These are phyloP conservation scores for Pontederia paniculata DNA, from an alignment of 176 grass and related monocot genomes.

Conservation along the genomic window DNA sequence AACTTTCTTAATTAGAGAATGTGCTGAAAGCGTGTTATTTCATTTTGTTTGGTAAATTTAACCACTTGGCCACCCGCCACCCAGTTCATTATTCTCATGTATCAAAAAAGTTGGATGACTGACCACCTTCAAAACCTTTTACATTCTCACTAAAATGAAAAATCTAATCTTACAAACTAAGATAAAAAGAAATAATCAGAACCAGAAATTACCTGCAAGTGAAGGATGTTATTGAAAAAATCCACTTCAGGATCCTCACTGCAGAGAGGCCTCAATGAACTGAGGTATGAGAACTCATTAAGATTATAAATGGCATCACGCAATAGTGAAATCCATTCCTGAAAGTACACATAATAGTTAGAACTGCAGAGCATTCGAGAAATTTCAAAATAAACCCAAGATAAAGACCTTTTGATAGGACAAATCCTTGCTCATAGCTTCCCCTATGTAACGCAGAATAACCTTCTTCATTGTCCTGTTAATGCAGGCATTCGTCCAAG, in stretches of 20 bases:
- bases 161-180: no score
- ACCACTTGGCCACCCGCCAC: no score
- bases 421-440: constrained; percentile 68
- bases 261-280: constrained; percentile 61
- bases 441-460: constrained; percentile 70
- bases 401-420: constrained; percentile 62
- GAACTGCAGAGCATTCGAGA: not conserved
- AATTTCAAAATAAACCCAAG: constrained; percentile 11
- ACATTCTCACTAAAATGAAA: no score
- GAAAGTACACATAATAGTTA: constrained; percentile 19
- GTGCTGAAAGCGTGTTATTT: no score
- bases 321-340: constrained; percentile 90
- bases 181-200: not conserved
- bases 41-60: no score
- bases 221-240: constrained; percentile 89
- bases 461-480: constrained; percentile 59
- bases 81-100: no score
- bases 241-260: constrained; percentile 78
- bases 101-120: no score
- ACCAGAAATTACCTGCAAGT: constrained; percentile 76
- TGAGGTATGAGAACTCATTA: constrained; percentile 45
- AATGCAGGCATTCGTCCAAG: constrained; percentile 49
- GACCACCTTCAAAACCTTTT: no score
- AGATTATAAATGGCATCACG: constrained; percentile 75
- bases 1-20: no score